Base-by-base conservation (phyloP, 805 yeast species). In the Ogataea siamensis region DNA sequence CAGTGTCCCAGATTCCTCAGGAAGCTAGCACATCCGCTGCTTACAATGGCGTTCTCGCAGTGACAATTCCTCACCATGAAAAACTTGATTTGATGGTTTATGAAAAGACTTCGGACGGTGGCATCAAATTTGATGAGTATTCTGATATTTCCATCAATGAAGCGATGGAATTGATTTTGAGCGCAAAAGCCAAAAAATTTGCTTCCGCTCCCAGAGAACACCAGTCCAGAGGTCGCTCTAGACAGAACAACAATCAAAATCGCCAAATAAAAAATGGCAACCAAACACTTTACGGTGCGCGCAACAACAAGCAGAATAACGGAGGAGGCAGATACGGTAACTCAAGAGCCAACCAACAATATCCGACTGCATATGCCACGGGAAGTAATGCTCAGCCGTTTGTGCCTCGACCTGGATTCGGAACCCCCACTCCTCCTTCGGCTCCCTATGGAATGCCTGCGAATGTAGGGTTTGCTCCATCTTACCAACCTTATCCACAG, bases 101-200 rank as follows among this genome's bases (percentile, higher is more conserved):
- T 57, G 84, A 84, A 52, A 71, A 70, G 27, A 73, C 83, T 1
- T 61, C 75, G 0, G 82, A 78, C 51, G 89, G 88, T 6, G 85
- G 85, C 11, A 76, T 86, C 7, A 78, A 78, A 47, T 89, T 83
- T 58, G 95, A 87, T 53, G 96, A 88, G 54, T 88, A 87, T 54
- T 71, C 82, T 3, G 74, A 76, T 32, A 69, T 87, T n/a, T 78
- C 80, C 3, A 64, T 78, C 7, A 76, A 76, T 25, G 82, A 76
- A 29, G 89, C 89, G 0, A 72, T 81, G 10, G 78, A 77, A 32
- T 61, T 83, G 14, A 47, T 82, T 11, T 34, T 51, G 22, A 50
- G 57, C n/a, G 50, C 60, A 3, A 69, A 67, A 39, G 72, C 71
- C 4, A 74, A 68, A 41, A 55, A 53, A 24, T 51, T 45, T 17